phyloP scores from a whole-genome alignment of 192 early-diverging fungal species.

The Coemansia sp. region DNA sequence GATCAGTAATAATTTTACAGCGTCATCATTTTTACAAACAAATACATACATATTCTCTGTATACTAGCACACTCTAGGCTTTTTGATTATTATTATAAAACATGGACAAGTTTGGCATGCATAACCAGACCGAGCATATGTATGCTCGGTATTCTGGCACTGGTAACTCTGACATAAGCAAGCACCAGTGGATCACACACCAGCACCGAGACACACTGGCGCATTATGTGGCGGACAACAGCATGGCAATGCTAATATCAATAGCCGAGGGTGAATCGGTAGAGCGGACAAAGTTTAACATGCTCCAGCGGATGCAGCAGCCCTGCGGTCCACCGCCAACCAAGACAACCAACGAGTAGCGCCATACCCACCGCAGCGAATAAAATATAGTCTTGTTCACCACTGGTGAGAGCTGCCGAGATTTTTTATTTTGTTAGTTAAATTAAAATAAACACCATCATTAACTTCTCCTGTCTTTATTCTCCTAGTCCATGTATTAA shows the following conservation, averaged over 20 bases:
- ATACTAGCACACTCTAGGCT: neutral
- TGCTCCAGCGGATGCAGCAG: constrained; percentile 18
- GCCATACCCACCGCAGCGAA: neutral
- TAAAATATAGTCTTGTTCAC: neutral
- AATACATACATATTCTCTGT: neutral
- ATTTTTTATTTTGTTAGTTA: too few relatives aligned
- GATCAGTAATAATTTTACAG: neutral
- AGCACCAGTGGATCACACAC: constrained; percentile 47
- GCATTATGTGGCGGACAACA: constrained; percentile 44
- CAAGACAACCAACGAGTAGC: neutral
- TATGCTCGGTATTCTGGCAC: constrained; percentile 49
- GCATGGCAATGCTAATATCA: constrained; percentile 41
- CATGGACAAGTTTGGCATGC: constrained; percentile 58
- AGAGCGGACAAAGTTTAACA: constrained; percentile 5
- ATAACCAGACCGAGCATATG: constrained; percentile 54
- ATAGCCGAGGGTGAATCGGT: constrained; percentile 45
- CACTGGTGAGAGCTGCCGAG: too few relatives aligned
- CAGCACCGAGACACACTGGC: constrained; percentile 55
- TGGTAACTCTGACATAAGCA: constrained; percentile 47
- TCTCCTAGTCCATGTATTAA: too few relatives aligned
- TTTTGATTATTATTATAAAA: neutral
- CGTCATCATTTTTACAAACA: neutral
- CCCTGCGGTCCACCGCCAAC: constrained; percentile 8
- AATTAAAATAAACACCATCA: neutral
- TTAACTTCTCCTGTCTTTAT: too few relatives aligned